These are phyloP conservation scores for Hyaloscypha variabilis DNA, from an alignment of 495 filamentous ascomycete species.

Conservation along the genomic window DNA sequence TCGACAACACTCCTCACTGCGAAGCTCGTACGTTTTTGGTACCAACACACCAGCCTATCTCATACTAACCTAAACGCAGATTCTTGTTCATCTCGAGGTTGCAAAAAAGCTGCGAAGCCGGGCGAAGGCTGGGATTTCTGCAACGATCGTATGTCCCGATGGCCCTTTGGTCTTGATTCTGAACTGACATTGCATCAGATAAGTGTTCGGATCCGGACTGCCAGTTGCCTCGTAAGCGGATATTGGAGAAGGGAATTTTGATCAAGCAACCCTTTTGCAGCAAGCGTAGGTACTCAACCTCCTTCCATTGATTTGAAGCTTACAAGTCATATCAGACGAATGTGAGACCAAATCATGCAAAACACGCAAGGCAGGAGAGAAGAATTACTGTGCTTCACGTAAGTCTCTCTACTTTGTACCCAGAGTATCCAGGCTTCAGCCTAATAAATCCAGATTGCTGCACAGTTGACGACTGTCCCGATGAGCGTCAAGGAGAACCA, in stretches of 20 bases:
- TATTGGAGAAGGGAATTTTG: not conserved
- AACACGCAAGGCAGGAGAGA: not conserved
- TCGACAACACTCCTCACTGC: not conserved
- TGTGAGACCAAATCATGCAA: conserved; percentile 1
- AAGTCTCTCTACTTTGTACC: not conserved
- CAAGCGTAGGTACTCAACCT: not conserved
- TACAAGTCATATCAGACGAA: not conserved
- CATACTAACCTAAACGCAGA: not conserved
- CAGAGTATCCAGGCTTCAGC: not conserved
- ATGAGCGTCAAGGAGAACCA: conserved; percentile 4
- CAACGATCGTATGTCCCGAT: not conserved
- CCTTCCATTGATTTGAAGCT: not conserved
- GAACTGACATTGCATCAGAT: not conserved
- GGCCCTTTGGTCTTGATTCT: not conserved
- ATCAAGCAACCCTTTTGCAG: not conserved
- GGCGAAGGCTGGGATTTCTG: conserved; percentile 1
- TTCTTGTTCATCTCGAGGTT: not conserved
- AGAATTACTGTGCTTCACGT: not conserved
- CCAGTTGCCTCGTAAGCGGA: not conserved
- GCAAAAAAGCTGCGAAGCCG: not conserved
- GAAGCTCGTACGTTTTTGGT: not conserved
- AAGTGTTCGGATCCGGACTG: conserved; percentile 2
- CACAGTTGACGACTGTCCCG: not conserved
- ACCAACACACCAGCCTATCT: not conserved
- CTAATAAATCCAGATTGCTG: conserved; percentile 3